A percentile compares a stretch with the other conserved stretches of the same genome.
phyloP scores from a whole-genome alignment of 1,139 yeast species.

The Nadsonia starkeyi-henricii region DNA sequence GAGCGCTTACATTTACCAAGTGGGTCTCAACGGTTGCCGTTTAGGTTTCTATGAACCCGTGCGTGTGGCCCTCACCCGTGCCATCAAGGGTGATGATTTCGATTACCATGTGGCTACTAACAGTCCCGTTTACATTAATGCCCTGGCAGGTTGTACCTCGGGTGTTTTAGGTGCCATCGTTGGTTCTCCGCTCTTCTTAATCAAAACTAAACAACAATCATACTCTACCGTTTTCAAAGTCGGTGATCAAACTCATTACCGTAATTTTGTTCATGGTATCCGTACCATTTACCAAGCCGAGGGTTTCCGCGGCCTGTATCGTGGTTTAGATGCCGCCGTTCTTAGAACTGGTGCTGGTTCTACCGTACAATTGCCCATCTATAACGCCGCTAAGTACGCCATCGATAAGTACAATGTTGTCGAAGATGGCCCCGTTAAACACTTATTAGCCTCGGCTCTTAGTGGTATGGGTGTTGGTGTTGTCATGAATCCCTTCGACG shows the following conservation, averaged over 20 bases:
- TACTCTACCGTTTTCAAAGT: slow-evolving; percentile 53
- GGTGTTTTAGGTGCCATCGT: slow-evolving; percentile 83
- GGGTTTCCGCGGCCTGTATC: slow-evolving; percentile 65
- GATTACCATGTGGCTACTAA: slow-evolving; percentile 38
- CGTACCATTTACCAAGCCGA: slow-evolving; percentile 45
- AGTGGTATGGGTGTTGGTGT: slow-evolving; percentile 89
- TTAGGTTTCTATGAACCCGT: slow-evolving; percentile 88
- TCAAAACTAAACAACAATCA: slow-evolving; percentile 94
- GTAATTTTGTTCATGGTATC: slow-evolving; percentile 54
- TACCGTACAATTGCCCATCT: slow-evolving; percentile 88
- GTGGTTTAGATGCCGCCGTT: slow-evolving; percentile 92
- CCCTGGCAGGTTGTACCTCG: slow-evolving; percentile 68
- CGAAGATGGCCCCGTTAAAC: slow-evolving; percentile 55
- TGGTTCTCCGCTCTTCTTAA: slow-evolving; percentile 83
- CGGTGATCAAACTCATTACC: slow-evolving; percentile 89
- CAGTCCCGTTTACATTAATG: slow-evolving; percentile 41
- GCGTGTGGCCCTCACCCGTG: slow-evolving; percentile 41
- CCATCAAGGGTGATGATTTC: slow-evolving; percentile 22
- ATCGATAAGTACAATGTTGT: slow-evolving; percentile 36
- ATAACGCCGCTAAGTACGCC: slow-evolving; percentile 59
- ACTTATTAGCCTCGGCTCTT: slow-evolving; percentile 58
- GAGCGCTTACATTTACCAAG: slow-evolving; percentile 57
- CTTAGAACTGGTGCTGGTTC: slow-evolving; percentile 94
- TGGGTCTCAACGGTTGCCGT: slow-evolving; percentile 86
- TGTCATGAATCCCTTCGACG: slow-evolving; percentile 97